phyloP scores from a whole-genome alignment of 768 basidiomycete genomes.

The Cubamyces lactineus region DNA sequence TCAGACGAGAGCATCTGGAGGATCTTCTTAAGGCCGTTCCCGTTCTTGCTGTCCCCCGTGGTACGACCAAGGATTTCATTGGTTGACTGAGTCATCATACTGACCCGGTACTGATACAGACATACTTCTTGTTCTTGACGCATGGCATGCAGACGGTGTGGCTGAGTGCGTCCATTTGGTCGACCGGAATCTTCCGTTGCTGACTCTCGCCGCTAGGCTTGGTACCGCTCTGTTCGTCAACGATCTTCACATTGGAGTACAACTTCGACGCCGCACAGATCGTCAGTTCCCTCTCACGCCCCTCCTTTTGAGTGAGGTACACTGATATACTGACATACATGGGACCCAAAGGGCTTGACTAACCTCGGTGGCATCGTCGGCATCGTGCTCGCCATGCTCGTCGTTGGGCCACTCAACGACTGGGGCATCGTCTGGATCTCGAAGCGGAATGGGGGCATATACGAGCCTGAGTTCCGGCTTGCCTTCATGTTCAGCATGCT shows the following conservation, averaged over 20 bases:
- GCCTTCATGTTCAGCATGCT: conserved; percentile 47
- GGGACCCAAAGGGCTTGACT: conserved; percentile 37
- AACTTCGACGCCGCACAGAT: conserved; percentile 46
- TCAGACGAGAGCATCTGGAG: conserved; percentile 40
- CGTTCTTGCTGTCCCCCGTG: conserved; percentile 46
- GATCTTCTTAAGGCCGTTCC: conserved; percentile 45
- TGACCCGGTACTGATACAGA: conserved; percentile 24
- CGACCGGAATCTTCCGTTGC: neutral
- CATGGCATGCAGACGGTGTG: conserved; percentile 50
- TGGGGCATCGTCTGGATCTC: conserved; percentile 48
- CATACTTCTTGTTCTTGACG: conserved; percentile 43
- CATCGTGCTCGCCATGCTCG: conserved; percentile 42
- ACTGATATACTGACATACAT: neutral
- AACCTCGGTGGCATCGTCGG: conserved; percentile 49
- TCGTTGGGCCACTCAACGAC: conserved; percentile 46
- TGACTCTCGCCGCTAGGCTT: conserved; percentile 35
- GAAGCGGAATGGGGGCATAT: conserved; percentile 47
- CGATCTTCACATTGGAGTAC: conserved; percentile 49
- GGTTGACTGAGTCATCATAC: neutral
- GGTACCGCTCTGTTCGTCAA: conserved; percentile 47
- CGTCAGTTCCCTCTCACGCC: conserved; percentile 5
- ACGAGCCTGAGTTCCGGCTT: conserved; percentile 51
- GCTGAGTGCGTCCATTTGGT: conserved; percentile 39
- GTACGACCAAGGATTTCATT: conserved; percentile 11
- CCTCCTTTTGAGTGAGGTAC: neutral